Percentiles rank a stretch among this genome's conserved stretches.
Conservation (phyloP, 1,284 basidiomycete species). For the Apiotrichum akiyoshidainum region DNA sequence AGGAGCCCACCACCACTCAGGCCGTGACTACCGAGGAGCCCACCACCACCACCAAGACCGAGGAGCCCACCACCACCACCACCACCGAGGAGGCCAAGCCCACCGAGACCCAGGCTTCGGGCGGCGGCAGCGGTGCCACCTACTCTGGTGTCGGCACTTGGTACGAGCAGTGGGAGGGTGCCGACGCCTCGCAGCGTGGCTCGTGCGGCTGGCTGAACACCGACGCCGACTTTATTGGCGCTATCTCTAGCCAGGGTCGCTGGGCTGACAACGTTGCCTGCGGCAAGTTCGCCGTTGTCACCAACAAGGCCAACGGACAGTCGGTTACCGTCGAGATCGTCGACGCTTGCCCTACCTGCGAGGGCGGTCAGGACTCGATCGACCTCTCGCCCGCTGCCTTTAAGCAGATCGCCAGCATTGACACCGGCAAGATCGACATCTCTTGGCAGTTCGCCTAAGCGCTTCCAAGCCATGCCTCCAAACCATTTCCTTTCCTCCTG, state of each 20-base stretch:
- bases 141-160: conserved; percentile 58
- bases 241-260: conserved; percentile 45
- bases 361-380: conserved; percentile 56
- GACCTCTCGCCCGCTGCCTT: conserved; percentile 80
- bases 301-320: background rate
- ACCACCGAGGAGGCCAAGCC: conserved; percentile 17
- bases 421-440: conserved; percentile 45
- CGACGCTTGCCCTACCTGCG: conserved; percentile 71
- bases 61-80: background rate
- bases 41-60: too few species aligned
- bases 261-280: conserved; percentile 24
- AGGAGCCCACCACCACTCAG: too few species aligned
- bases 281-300: conserved; percentile 25
- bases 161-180: conserved; percentile 63
- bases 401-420: conserved; percentile 56
- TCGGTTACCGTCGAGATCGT: conserved; percentile 25
- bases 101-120: conserved; percentile 9
- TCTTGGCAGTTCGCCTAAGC: conserved; percentile 50
- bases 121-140: background rate
- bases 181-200: conserved; percentile 61
- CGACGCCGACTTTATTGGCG: conserved; percentile 68
- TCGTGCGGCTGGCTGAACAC: conserved; percentile 57
- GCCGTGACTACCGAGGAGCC: conserved; percentile 15
- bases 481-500: background rate
- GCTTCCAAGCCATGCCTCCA: background rate